Conservation (phyloP, 1,284 basidiomycete species). For the Leccinum ponderosum region DNA sequence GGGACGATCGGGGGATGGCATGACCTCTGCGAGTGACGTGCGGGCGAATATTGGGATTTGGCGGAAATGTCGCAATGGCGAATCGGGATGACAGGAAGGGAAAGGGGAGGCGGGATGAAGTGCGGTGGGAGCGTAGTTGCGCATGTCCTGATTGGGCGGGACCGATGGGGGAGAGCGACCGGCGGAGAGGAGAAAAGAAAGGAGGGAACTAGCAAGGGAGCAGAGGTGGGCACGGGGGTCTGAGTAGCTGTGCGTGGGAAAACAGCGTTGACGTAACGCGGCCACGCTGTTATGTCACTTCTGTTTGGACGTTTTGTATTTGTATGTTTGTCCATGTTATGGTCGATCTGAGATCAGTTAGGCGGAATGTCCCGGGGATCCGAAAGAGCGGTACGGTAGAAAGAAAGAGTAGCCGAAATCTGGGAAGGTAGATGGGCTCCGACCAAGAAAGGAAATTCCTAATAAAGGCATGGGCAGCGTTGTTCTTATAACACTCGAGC, state of each 20-base stretch:
- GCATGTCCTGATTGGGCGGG: conserved; percentile 12
- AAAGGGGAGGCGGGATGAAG: conserved; percentile 1
- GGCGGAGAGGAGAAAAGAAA: conserved; percentile 9
- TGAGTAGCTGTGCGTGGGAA: conserved; percentile 35
- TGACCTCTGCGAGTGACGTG: not conserved
- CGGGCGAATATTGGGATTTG: not conserved
- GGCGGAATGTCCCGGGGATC: conserved; percentile 35
- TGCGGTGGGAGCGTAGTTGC: conserved; percentile 20
- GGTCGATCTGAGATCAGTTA: conserved; percentile 30
- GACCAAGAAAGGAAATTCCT: conserved; percentile 20
- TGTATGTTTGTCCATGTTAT: conserved; percentile 9
- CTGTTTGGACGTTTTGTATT: conserved; percentile 25
- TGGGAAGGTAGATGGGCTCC: conserved; percentile 34
- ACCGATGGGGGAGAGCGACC: conserved; percentile 3
- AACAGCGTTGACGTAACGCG: conserved; percentile 32
- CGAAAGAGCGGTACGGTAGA: conserved; percentile 35
- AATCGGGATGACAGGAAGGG: not conserved
- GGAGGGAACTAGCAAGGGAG: not conserved
- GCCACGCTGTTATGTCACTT: conserved; percentile 36
- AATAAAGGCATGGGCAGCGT: conserved; percentile 26
- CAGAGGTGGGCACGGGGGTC: conserved; percentile 9
- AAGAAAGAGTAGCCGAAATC: conserved; percentile 41
- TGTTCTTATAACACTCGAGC: conserved; percentile 37
- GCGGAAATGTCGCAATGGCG: not conserved
- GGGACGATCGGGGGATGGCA: not conserved